Conservation (phyloP, 1,139 yeast genomes). For the Petasospora fabianii region DNA sequence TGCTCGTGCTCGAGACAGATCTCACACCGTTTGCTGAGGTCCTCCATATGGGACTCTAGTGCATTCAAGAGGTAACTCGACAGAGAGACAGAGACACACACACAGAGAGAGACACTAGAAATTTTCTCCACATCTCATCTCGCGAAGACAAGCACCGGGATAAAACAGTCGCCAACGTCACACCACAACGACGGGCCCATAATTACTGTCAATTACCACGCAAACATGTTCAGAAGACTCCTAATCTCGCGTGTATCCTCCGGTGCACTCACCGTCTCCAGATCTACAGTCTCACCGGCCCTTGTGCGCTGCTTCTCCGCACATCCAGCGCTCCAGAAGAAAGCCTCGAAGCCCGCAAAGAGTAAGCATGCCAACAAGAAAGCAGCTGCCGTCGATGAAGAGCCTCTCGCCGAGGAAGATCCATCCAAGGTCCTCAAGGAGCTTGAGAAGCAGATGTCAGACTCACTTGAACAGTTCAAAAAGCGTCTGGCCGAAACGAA, state of each 20-base stretch:
- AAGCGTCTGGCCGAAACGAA: slow-evolving; percentile 59
- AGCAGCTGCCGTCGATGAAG: slow-evolving; percentile 8
- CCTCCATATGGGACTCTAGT: slow-evolving; percentile 2
- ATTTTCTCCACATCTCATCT: background rate
- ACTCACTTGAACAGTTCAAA: slow-evolving; percentile 48
- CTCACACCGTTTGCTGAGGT: slow-evolving; percentile 35
- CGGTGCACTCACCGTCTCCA: background rate
- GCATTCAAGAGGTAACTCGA: background rate
- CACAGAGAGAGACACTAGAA: background rate
- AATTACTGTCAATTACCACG: background rate
- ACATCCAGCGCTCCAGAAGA: slow-evolving; percentile 7
- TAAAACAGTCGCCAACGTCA: background rate
- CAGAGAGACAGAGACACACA: background rate
- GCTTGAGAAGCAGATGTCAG: slow-evolving; percentile 43
- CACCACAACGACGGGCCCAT: no score
- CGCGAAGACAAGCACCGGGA: background rate
- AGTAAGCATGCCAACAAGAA: slow-evolving; percentile 3
- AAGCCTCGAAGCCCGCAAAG: slow-evolving; percentile 14
- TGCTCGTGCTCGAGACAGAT: slow-evolving; percentile 45
- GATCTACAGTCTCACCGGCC: background rate
- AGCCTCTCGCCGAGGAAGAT: slow-evolving; percentile 25
- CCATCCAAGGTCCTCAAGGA: slow-evolving; percentile 33
- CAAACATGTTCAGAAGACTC: slow-evolving; percentile 3
- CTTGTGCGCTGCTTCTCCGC: background rate
- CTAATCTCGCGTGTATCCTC: background rate